Percentiles rank a stretch among this genome's conserved stretches.
phyloP scores from a whole-genome alignment of 202 grass and related monocot genomes.

The Carex arenaria region DNA sequence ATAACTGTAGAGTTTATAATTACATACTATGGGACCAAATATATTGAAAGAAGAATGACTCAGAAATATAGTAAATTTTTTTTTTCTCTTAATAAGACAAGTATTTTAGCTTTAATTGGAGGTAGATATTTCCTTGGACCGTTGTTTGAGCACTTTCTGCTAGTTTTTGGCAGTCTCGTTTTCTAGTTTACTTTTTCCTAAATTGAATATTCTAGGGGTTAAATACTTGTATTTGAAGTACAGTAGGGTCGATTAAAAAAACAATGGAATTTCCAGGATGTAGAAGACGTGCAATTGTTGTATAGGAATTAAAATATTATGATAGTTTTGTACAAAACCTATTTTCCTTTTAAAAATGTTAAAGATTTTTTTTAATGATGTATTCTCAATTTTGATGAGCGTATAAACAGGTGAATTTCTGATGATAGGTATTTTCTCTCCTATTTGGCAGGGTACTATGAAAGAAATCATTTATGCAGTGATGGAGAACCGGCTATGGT shows the following conservation, averaged over 20 bases:
- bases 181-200: background rate
- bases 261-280: background rate
- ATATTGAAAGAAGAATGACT: background rate
- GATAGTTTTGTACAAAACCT: background rate
- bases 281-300: background rate
- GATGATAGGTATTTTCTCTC: conserved; percentile 12
- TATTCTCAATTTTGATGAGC: background rate
- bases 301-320: background rate
- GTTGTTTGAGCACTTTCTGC: background rate
- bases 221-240: background rate
- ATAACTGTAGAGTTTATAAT: background rate
- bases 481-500: conserved; percentile 77
- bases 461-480: conserved; percentile 65
- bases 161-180: background rate
- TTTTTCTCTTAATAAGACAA: background rate
- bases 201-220: background rate
- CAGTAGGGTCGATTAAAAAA: background rate
- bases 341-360: background rate
- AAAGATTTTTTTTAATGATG: background rate
- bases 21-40: background rate
- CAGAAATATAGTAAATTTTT: background rate
- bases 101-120: background rate
- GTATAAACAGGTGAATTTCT: background rate
- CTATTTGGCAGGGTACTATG: conserved; percentile 46
- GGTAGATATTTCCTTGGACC: background rate